These are phyloP conservation scores for Apiotrichum porosum DNA, from an alignment of 1,284 basidiomycete species.

Conservation along the genomic window DNA sequence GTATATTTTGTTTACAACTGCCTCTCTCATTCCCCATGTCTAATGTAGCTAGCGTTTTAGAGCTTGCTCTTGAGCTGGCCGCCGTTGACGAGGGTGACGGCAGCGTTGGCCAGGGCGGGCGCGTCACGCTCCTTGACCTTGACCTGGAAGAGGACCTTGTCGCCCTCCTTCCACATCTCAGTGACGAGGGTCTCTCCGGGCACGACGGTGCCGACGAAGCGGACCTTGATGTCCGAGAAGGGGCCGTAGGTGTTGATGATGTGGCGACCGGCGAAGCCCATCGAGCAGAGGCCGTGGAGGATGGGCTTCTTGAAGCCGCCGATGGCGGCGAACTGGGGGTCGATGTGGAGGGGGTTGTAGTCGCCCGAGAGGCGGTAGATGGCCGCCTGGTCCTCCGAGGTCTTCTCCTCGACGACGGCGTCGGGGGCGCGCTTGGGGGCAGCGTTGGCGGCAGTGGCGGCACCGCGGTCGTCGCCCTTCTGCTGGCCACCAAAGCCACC, in stretches of 20 bases:
- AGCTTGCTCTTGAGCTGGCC: slow-evolving; percentile 42
- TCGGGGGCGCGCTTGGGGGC: slow-evolving; percentile 80
- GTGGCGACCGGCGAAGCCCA: slow-evolving; percentile 94
- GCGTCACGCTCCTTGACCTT: slow-evolving; percentile 55
- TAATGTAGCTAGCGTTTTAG: slow-evolving; percentile 18
- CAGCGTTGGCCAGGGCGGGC: slow-evolving; percentile 52
- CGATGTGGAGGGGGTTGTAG: slow-evolving; percentile 87
- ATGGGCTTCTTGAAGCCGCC: slow-evolving; percentile 92
- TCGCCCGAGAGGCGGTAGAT: slow-evolving; percentile 87
- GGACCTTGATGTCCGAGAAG: slow-evolving; percentile 92
- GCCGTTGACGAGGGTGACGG: slow-evolving; percentile 50
- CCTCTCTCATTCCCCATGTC: too few relatives aligned
- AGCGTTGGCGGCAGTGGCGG: slow-evolving; percentile 77
- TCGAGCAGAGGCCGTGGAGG: slow-evolving; percentile 73
- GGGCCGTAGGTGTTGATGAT: slow-evolving; percentile 79
- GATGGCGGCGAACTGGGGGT: slow-evolving; percentile 86
- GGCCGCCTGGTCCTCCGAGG: slow-evolving; percentile 73
- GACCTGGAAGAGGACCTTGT: slow-evolving; percentile 76
- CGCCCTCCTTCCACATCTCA: slow-evolving; percentile 95
- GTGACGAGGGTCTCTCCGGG: slow-evolving; percentile 93
- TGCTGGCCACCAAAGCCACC: slow-evolving; percentile 95
- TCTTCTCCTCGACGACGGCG: slow-evolving; percentile 80
- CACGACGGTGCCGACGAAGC: slow-evolving; percentile 67
- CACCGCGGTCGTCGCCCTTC: slow-evolving; percentile 73
- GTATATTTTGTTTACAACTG: too few relatives aligned